Evolutionary conservation across 2,329 filamentous ascomycete species (phyloP), one percentile per base, ranked within the genome.

Genomic region (Clonostachys chloroleuca): DNA sequence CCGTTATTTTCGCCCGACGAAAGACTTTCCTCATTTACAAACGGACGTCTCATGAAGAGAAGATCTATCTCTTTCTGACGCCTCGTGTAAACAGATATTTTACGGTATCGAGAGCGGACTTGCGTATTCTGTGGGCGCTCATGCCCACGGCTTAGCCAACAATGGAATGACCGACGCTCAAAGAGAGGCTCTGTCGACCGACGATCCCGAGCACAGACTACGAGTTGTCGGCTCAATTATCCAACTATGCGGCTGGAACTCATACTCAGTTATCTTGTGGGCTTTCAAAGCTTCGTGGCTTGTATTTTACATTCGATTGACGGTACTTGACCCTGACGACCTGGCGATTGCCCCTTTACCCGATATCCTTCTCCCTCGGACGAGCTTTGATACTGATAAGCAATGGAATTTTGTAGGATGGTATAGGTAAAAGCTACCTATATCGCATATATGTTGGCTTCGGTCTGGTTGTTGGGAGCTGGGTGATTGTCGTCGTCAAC

Each of bases 261-360:
- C 72, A 6, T 84, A 83, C 51, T 74, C 72, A 0, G 59, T 70
- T 3, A 60, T 82, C 10, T 56, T 83, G 13, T 81, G 77, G 77
- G 57, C 73, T 17, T 59, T 83, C 49, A 84, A 84, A 59, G 60
- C 67, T 7, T 79, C 79, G 45, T 72, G 81, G 68, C 68, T 76
- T 6, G 64, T 74, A 37, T 83, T 82, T 56, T 83, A 81, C 56
- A 67, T 71, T 5, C 67, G 79, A 43, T 61, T 84, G n/a, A 81
- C 73, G 17, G 67, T 64, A 51, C 12, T 51, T 39, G 7, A 30
- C 5, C 9, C 1, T 18, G 3, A 2, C 7, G n/a, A 75, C 72
- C 10, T 30, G 24, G 24, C 24, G 24, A 8, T 30, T 30, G 24
- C 24, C 24, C 24, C 24, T 30, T 30, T 30, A 30, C 9, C 10